These are phyloP conservation scores for Termitomyces sp. DNA, from an alignment of 1,284 basidiomycete species.

Conservation along the genomic window DNA sequence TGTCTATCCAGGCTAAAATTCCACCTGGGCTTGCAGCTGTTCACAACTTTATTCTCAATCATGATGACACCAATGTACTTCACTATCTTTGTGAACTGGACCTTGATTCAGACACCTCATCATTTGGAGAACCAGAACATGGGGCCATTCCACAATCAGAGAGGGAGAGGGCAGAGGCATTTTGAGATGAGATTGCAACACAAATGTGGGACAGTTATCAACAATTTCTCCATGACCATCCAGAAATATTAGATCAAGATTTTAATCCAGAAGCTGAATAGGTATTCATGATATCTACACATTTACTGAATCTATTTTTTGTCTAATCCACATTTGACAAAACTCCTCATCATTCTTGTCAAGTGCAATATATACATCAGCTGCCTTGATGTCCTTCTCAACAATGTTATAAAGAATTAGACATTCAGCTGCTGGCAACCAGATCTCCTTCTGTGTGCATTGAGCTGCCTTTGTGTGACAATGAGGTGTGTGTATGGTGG, in stretches of 20 bases:
- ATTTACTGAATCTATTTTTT: not conserved
- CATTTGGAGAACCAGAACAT: too few relatives aligned
- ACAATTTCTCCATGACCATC: constrained; percentile 7
- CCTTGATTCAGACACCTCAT: not conserved
- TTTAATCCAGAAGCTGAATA: not conserved
- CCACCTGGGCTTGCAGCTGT: constrained; percentile 19
- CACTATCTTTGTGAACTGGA: not conserved
- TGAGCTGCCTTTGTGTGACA: too few relatives aligned
- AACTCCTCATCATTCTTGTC: not conserved
- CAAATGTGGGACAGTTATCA: constrained; percentile 14
- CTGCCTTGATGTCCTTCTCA: not conserved
- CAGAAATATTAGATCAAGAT: too few relatives aligned
- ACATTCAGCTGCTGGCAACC: too few relatives aligned
- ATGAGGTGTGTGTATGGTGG: too few relatives aligned
- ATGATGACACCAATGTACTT: constrained; percentile 14
- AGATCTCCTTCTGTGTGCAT: too few relatives aligned
- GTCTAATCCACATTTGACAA: not conserved
- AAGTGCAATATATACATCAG: not conserved
- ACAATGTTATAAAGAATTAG: too few relatives aligned
- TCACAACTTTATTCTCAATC: constrained; percentile 16
- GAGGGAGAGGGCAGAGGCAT: too few relatives aligned
- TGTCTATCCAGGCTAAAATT: constrained; percentile 25
- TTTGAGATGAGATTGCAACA: constrained; percentile 15
- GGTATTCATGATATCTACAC: not conserved
- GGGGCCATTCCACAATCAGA: not conserved